A percentile compares a stretch with the other conserved stretches of the same genome.
These are phyloP conservation scores for Puccinia hordei DNA, from an alignment of 1,284 basidiomycete genomes.

Conservation along the genomic window DNA sequence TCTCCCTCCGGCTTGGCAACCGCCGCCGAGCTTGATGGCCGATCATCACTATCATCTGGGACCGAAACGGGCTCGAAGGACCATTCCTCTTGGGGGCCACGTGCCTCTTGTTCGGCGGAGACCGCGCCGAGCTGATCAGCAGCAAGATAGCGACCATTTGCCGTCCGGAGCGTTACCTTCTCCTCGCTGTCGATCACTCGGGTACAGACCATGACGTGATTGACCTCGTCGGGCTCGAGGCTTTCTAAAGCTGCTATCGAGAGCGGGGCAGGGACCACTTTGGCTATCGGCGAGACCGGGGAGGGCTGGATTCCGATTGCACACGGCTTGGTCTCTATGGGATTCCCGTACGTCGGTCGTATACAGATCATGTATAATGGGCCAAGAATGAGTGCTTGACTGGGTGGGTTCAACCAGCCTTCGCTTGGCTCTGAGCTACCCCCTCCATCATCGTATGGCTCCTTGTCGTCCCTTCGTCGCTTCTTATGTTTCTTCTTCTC, in stretches of 20 bases:
- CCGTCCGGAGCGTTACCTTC: conserved; percentile 78
- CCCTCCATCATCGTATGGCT: conserved; percentile 63
- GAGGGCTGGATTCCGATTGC: conserved; percentile 55
- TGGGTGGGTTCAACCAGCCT: conserved; percentile 73
- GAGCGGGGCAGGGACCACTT: conserved; percentile 35
- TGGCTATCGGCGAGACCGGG: conserved; percentile 53
- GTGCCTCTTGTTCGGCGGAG: conserved; percentile 73
- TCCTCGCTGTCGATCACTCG: conserved; percentile 72
- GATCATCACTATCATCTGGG: conserved; percentile 83
- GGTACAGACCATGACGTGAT: conserved; percentile 83
- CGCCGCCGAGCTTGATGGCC: conserved; percentile 57
- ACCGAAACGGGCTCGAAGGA: conserved; percentile 62
- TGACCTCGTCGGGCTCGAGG: conserved; percentile 71
- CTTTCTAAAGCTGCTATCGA: conserved; percentile 63
- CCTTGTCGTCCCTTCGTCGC: conserved; percentile 64
- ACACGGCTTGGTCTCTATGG: conserved; percentile 61
- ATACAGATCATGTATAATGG: conserved; percentile 77
- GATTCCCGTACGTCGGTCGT: conserved; percentile 68
- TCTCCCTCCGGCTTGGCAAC: neutral
- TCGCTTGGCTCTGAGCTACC: conserved; percentile 58
- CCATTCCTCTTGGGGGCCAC: conserved; percentile 85
- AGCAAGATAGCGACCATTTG: conserved; percentile 81
- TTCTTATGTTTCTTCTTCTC: conserved; percentile 74
- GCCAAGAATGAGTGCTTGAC: conserved; percentile 72
- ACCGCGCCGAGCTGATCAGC: conserved; percentile 79